Evolutionary conservation across 495 filamentous ascomycete genomes (phyloP), one percentile per base, ranked within the genome.

Genomic region (Thozetella sp.): DNA sequence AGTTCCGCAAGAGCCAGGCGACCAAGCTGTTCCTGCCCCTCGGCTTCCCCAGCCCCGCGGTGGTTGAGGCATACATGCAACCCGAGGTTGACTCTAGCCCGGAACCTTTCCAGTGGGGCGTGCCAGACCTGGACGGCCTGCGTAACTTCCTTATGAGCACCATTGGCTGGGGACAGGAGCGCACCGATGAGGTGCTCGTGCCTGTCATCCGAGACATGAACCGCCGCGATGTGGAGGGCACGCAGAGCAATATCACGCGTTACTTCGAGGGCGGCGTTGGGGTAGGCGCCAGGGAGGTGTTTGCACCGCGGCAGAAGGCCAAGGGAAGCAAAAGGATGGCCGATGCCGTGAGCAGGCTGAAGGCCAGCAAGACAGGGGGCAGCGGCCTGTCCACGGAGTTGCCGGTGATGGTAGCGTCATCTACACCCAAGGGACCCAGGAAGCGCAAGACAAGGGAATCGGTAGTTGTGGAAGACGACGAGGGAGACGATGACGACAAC

Each of bases 141-240:
- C 74, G 96, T n/a, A 76, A 76, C 19, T 99, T 93, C 64, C 77
- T 99, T 45, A 97, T 96, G 92, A 74, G 80, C n/a, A 96, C 93
- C 0, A 90, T 99, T 59, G 95, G 95, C 1, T 99, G 95, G 95
- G 85, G 80, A 51, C 86, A 89, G 67, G 93, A 97, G 67, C 82
- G 91, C 22, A 97, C 94, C 0, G 96, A 98, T 62, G 94, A 98
- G 69, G 89, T 98, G 2, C 83, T 99, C 2, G 90, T 98, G 11
- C 95, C 95, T 0, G 96, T 99, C 0, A 92, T 99, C 30, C 80
- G 86, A 51, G 96, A 98, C 68, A 96, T 98, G 91, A 97, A 97
- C 72, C 82, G 84, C 1, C 79, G 94, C 30, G 88, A 89, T 59
- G 80, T 82, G 13, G 95, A 98, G 72, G 95, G 96, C 1, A 97